These are phyloP conservation scores for Starmerella geochares DNA, from an alignment of 805 yeast genomes.

Conservation along the genomic window DNA sequence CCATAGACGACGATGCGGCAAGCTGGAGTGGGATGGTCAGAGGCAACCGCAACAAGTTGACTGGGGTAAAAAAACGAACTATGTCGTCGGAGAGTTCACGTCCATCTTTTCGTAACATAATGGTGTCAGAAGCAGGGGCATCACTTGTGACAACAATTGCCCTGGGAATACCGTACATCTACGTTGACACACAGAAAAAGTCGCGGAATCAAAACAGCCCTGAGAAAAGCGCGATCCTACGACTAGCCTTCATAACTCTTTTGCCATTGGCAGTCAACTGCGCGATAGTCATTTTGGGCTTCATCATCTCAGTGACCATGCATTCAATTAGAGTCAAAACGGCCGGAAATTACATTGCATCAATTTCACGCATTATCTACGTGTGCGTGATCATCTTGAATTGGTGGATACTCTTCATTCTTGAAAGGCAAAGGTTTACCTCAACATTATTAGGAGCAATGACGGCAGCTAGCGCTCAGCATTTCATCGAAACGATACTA, in stretches of 20 bases:
- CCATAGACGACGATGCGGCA: neutral
- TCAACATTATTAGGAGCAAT: slow-evolving; percentile 54
- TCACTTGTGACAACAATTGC: slow-evolving; percentile 51
- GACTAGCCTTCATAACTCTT: slow-evolving; percentile 38
- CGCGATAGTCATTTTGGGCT: slow-evolving; percentile 21
- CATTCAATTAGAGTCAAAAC: neutral
- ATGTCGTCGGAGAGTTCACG: slow-evolving; percentile 42
- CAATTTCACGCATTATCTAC: slow-evolving; percentile 44
- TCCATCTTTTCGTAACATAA: slow-evolving; percentile 59
- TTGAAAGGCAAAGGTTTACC: slow-evolving; percentile 58
- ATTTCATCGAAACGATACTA: slow-evolving; percentile 44
- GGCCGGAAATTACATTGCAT: slow-evolving; percentile 36
- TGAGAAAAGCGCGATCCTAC: slow-evolving; percentile 36
- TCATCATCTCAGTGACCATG: slow-evolving; percentile 21
- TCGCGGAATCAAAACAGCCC: slow-evolving; percentile 36
- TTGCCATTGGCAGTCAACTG: slow-evolving; percentile 25
- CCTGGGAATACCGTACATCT: slow-evolving; percentile 51
- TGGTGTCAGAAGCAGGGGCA: slow-evolving; percentile 58
- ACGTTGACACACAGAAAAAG: slow-evolving; percentile 65
- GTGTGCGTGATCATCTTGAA: slow-evolving; percentile 44
- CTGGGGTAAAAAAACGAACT: slow-evolving; percentile 60
- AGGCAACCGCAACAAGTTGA: slow-evolving; percentile 57
- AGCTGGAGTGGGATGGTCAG: slow-evolving; percentile 22
- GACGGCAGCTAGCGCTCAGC: slow-evolving; percentile 46
- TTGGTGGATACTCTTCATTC: slow-evolving; percentile 55